These are phyloP conservation scores for Trichoderma hamatum DNA, from an alignment of 2,329 filamentous ascomycete genomes.

Conservation along the genomic window DNA sequence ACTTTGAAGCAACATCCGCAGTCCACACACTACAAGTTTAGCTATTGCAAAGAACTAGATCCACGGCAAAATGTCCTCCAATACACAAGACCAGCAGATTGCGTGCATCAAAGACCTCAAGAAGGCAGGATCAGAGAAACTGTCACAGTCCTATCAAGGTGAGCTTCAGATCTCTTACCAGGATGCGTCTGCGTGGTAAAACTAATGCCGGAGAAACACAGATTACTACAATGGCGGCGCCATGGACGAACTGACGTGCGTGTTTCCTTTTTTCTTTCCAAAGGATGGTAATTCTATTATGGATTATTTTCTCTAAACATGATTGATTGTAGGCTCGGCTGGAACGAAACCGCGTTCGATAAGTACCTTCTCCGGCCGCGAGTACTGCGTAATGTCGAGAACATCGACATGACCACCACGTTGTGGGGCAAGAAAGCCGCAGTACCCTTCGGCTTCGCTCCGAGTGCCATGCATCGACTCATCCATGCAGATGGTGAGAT, in stretches of 20 bases:
- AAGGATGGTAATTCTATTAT: not conserved
- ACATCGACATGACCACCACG: not conserved
- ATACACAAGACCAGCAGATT: not conserved
- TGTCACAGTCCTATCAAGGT: not conserved
- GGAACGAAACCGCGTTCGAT: not conserved
- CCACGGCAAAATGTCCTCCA: not conserved
- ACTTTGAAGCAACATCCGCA: not conserved
- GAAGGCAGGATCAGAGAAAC: not conserved
- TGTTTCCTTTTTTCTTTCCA: not conserved
- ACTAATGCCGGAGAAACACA: not conserved
- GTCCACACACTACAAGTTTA: not conserved
- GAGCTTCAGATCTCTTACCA: not conserved
- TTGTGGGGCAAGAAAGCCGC: not conserved
- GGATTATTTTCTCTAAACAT: not conserved
- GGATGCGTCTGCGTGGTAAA: not conserved
- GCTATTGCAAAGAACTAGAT: not conserved
- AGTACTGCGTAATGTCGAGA: not conserved
- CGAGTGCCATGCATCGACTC: not conserved
- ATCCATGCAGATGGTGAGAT: not conserved
- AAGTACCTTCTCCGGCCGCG: not conserved
- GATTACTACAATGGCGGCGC: not conserved
- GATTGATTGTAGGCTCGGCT: not conserved
- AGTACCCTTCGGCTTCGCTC: not conserved
- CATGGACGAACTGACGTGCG: not conserved
- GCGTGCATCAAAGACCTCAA: not conserved